These are phyloP conservation scores for Neopestalotiopsis sp. DNA, from an alignment of 2,329 filamentous ascomycete species.

Conservation along the genomic window DNA sequence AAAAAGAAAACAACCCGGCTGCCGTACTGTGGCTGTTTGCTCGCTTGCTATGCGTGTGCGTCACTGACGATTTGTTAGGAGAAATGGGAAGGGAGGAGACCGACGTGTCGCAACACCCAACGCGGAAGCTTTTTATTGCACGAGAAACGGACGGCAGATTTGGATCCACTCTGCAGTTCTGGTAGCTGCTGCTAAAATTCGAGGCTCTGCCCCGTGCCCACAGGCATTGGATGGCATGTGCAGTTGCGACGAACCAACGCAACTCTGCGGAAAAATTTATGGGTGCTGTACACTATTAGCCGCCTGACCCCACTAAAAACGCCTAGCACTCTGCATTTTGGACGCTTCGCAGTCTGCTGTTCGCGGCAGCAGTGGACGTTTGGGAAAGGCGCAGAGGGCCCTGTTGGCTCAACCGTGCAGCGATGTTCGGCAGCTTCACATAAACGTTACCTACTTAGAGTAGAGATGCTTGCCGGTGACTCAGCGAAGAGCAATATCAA, in stretches of 20 bases:
- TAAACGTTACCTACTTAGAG: not conserved
- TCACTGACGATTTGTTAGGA: constrained; percentile 15
- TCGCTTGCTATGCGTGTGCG: not conserved
- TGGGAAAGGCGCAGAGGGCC: too few relatives aligned
- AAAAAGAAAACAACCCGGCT: not conserved
- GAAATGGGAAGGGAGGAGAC: constrained; percentile 17
- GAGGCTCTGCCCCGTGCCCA: not conserved
- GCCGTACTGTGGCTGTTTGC: not conserved
- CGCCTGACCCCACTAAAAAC: too few relatives aligned
- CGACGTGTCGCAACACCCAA: constrained; percentile 29
- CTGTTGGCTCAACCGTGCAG: not conserved
- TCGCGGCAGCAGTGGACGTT: too few relatives aligned
- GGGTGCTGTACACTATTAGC: not conserved
- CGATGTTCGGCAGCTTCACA: not conserved
- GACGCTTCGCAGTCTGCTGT: too few relatives aligned
- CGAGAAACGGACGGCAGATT: not conserved
- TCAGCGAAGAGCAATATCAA: not conserved
- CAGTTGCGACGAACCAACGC: not conserved
- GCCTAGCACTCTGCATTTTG: too few relatives aligned
- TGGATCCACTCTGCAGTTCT: not conserved
- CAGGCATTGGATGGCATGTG: not conserved
- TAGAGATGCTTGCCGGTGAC: not conserved
- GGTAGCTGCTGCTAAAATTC: not conserved
- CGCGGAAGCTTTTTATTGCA: constrained; percentile 15
- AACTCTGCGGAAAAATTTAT: not conserved